These are phyloP conservation scores for Neofusicoccum sp. DNA, from an alignment of 2,329 filamentous ascomycete genomes.

Conservation along the genomic window DNA sequence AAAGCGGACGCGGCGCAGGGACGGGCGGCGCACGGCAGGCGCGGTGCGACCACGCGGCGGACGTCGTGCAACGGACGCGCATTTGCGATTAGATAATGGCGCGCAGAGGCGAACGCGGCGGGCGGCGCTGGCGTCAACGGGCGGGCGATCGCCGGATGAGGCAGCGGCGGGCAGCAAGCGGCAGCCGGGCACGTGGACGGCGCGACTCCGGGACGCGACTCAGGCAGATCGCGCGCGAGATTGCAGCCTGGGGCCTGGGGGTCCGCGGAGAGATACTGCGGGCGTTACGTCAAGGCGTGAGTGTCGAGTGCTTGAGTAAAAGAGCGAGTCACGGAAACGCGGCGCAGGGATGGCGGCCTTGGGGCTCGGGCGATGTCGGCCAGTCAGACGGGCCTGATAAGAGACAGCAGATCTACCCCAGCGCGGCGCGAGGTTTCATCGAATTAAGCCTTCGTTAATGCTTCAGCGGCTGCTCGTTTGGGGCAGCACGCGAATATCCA, in stretches of 20 bases:
- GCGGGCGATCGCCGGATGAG: not conserved
- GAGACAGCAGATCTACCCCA: slow-evolving; percentile 12
- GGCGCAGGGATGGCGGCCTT: not conserved
- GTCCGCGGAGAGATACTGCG: not conserved
- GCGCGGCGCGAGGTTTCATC: slow-evolving; percentile 15
- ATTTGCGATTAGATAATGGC: slow-evolving; percentile 18
- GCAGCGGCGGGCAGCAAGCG: not conserved
- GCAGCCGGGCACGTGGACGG: slow-evolving; percentile 2
- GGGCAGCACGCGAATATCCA: slow-evolving; percentile 14
- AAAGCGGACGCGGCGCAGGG: slow-evolving; percentile 12
- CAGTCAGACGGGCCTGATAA: slow-evolving; percentile 10
- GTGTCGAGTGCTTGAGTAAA: slow-evolving; percentile 16
- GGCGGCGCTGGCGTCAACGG: not conserved
- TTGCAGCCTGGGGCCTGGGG: too few relatives aligned
- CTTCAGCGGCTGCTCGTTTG: slow-evolving; percentile 8
- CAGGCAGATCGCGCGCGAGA: slow-evolving; percentile 12
- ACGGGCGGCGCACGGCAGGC: slow-evolving; percentile 2
- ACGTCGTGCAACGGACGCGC: slow-evolving; percentile 6
- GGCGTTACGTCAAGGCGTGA: slow-evolving; percentile 15
- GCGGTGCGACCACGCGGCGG: slow-evolving; percentile 10
- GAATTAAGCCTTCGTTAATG: slow-evolving; percentile 18
- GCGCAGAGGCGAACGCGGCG: not conserved
- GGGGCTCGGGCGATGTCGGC: slow-evolving; percentile 2
- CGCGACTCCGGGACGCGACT: slow-evolving; percentile 9
- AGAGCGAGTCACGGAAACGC: slow-evolving; percentile 10